Percentiles rank a stretch among this genome's conserved stretches.
Conservation (phyloP, 257 asterid species). For the Scutellaria barbata region DNA sequence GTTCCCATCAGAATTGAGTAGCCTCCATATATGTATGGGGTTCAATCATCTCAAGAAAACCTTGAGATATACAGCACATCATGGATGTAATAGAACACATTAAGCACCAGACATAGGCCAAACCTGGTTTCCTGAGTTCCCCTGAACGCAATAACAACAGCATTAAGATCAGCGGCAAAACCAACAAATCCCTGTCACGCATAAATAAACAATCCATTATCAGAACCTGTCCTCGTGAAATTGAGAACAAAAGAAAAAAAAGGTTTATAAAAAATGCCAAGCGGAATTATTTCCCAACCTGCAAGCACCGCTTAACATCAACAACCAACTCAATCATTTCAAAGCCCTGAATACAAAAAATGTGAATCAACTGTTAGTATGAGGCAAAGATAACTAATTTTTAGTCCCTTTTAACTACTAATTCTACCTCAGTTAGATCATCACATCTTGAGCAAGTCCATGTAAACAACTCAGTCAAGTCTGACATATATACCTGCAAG, state of each 20-base stretch:
- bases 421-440: constrained; percentile 71
- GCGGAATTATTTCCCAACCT: constrained; percentile 53
- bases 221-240: constrained; percentile 15
- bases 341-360: constrained; percentile 70
- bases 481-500: constrained; percentile 88
- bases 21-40: neutral
- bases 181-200: constrained; percentile 87
- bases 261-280: neutral
- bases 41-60: constrained; percentile 25
- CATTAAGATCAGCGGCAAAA: constrained; percentile 75
- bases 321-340: constrained; percentile 87
- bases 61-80: constrained; percentile 13
- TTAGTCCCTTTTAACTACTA: constrained; percentile 8
- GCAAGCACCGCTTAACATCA: constrained; percentile 85
- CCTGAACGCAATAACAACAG: constrained; percentile 87
- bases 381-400: constrained; percentile 21
- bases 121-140: constrained; percentile 96
- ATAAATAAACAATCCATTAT: constrained; percentile 26
- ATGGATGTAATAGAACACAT: constrained; percentile 26
- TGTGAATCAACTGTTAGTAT: constrained; percentile 31
- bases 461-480: constrained; percentile 76
- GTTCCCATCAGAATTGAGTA: neutral
- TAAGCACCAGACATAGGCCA: constrained; percentile 31
- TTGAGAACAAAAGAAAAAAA: constrained; percentile 13
- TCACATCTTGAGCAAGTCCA: constrained; percentile 98